phyloP scores from a whole-genome alignment of 2,329 filamentous ascomycete species.

The Colletotrichum tamarilloi region DNA sequence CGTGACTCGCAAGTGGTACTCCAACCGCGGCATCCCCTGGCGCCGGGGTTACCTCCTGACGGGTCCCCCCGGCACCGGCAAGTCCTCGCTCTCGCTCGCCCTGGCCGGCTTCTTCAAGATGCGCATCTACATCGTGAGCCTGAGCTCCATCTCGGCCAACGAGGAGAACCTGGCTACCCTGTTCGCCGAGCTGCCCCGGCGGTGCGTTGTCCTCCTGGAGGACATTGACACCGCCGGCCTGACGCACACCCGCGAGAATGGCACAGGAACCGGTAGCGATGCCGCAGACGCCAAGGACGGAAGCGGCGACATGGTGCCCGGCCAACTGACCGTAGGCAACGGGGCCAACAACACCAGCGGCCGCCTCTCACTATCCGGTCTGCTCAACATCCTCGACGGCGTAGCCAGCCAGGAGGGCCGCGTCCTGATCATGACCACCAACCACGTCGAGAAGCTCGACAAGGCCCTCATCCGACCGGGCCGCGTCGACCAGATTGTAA shows the following conservation, averaged over 20 bases:
- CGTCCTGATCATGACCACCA: constrained; percentile 75
- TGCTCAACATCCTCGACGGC: constrained; percentile 86
- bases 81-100: constrained; percentile 77
- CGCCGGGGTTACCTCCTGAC: constrained; percentile 85
- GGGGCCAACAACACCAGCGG: constrained; percentile 37
- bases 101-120: constrained; percentile 77
- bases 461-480: constrained; percentile 72
- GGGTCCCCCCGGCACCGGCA: constrained; percentile 84
- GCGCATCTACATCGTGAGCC: constrained; percentile 77
- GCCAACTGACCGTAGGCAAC: constrained; percentile 46
- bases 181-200: constrained; percentile 74
- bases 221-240: constrained; percentile 81
- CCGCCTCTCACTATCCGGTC: constrained; percentile 76
- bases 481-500: constrained; percentile 69
- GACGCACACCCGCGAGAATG: constrained; percentile 65
- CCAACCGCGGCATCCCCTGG: constrained; percentile 86
- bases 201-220: constrained; percentile 80
- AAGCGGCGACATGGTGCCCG: constrained; percentile 45
- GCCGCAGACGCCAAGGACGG: constrained; percentile 35
- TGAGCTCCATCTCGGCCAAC: constrained; percentile 70
- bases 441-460: constrained; percentile 70
- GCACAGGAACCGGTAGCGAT: constrained; percentile 1
- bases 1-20: constrained; percentile 79
- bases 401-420: constrained; percentile 72
- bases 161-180: constrained; percentile 74